phyloP scores from a whole-genome alignment of 768 basidiomycete species.

The Mycena polygramma region DNA sequence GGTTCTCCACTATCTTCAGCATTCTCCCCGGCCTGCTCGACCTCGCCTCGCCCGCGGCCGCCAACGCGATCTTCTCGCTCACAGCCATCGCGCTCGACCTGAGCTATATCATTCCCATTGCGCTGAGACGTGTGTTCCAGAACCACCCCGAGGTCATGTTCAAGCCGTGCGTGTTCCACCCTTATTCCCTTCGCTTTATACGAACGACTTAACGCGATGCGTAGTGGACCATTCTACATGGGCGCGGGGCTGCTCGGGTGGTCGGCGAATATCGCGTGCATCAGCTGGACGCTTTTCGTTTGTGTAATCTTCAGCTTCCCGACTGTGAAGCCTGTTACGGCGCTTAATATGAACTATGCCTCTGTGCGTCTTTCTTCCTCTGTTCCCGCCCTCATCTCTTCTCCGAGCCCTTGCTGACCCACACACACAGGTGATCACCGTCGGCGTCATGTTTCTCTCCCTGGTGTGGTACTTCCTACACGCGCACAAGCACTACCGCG shows the following conservation, averaged over 20 bases:
- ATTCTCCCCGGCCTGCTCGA: constrained; percentile 81
- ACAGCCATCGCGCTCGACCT: constrained; percentile 83
- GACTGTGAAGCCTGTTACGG: constrained; percentile 76
- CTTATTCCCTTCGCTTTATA: background rate
- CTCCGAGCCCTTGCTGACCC: background rate
- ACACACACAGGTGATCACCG: constrained; percentile 59
- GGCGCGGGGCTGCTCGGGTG: constrained; percentile 75
- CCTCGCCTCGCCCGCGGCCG: constrained; percentile 82
- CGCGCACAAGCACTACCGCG: constrained; percentile 68
- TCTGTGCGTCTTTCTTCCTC: constrained; percentile 57
- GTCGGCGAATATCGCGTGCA: constrained; percentile 73
- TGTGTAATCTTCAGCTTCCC: constrained; percentile 82
- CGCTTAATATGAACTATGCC: constrained; percentile 85
- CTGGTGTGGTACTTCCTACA: constrained; percentile 68
- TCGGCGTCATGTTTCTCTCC: constrained; percentile 66
- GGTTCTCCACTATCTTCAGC: constrained; percentile 75
- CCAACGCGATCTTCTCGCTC: constrained; percentile 86
- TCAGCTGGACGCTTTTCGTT: constrained; percentile 77
- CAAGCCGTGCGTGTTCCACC: constrained; percentile 58
- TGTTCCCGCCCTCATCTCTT: background rate
- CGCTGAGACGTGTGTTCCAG: constrained; percentile 74
- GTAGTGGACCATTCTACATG: constrained; percentile 86
- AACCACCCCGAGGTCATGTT: constrained; percentile 87
- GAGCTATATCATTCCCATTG: constrained; percentile 88
- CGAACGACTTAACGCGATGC: background rate